Evolutionary conservation across 129 eudicot species (phyloP).

Genomic region (Heracleum sosnowskyi): DNA sequence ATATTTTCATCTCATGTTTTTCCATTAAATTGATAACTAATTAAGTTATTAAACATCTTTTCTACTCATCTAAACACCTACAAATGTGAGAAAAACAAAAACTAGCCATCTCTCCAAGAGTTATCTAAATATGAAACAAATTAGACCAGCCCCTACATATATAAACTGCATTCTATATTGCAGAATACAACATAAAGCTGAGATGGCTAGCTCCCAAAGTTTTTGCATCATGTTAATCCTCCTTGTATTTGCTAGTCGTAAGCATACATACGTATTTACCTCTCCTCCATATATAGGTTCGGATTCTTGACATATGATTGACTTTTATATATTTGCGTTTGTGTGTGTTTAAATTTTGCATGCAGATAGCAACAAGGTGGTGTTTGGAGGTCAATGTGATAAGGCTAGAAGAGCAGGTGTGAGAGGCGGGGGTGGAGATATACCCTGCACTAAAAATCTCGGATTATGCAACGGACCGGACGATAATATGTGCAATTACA

Average conservation of each 20-base stretch:
- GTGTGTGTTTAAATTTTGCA: not conserved
- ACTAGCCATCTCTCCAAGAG: not conserved
- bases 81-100: no score
- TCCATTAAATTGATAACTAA: not conserved
- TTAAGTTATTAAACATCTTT: no score
- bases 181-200: not conserved
- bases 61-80: not conserved
- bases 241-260: not conserved
- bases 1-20: not conserved
- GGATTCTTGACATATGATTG: no score
- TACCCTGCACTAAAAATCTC: not conserved
- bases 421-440: not conserved
- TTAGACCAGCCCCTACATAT: not conserved
- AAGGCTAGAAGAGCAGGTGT: not conserved
- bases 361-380: not conserved
- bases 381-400: not conserved
- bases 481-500: not conserved
- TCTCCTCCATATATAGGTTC: no score
- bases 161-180: not conserved
- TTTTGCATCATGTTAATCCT: not conserved
- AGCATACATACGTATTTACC: no score
- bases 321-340: not conserved
- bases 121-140: no score
- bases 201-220: not conserved
- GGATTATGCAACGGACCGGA: not conserved